Percentiles rank a stretch among this genome's conserved stretches.
phyloP scores from a whole-genome alignment of 139 green algal genomes.

The Tetradesmus lagerheimii region DNA sequence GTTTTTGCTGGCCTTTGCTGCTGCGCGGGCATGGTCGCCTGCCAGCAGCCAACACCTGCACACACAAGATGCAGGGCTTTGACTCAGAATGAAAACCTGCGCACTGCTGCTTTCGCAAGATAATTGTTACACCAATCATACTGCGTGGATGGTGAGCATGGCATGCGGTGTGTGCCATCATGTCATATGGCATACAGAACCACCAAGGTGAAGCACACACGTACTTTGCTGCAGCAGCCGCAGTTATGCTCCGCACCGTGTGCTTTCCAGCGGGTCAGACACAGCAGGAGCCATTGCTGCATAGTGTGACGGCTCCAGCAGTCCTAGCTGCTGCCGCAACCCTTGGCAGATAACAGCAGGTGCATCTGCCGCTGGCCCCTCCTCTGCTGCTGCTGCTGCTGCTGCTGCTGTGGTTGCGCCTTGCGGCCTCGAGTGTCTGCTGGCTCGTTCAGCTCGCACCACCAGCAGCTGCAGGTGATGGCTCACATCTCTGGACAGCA shows the following conservation, averaged over 20 bases:
- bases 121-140: too few species aligned
- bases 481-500: neutral
- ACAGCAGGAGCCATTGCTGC: neutral
- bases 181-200: too few species aligned
- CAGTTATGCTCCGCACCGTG: neutral
- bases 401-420: neutral
- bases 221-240: too few species aligned
- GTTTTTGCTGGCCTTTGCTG: neutral
- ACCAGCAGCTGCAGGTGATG: constrained; percentile 27
- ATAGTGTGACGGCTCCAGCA: neutral
- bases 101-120: too few species aligned
- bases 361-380: neutral
- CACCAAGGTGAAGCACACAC: too few species aligned
- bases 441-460: neutral
- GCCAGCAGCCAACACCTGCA: constrained; percentile 22
- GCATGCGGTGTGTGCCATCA: too few species aligned
- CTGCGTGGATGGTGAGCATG: too few species aligned
- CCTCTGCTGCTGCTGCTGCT: neutral
- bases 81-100: too few species aligned
- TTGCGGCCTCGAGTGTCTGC: neutral
- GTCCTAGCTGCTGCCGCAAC: neutral
- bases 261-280: neutral
- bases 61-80: neutral
- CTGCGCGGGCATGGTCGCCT: constrained; percentile 12
- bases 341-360: too few species aligned